phyloP scores from a whole-genome alignment of 768 basidiomycete species.

The Epithele typhae region DNA sequence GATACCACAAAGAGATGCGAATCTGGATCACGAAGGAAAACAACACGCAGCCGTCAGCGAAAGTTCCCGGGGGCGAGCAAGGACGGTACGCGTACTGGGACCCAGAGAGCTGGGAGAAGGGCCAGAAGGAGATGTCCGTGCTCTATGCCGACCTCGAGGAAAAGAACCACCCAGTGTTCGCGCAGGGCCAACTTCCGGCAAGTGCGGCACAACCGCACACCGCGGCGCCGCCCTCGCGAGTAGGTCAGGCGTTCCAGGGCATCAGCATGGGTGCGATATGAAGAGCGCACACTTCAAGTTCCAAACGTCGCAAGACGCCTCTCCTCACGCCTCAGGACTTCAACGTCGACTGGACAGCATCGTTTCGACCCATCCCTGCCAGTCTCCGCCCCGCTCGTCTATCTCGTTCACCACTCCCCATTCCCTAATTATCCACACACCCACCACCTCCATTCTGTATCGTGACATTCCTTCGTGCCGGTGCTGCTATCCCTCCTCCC shows the following conservation, averaged over 20 bases:
- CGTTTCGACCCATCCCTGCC: background rate
- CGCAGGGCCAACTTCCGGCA: conserved; percentile 31
- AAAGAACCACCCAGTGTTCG: conserved; percentile 62
- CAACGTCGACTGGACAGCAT: conserved; percentile 7
- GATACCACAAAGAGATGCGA: conserved; percentile 90
- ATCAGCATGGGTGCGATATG: conserved; percentile 50
- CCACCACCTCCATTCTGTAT: background rate
- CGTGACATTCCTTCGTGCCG: conserved; percentile 1
- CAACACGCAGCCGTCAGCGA: conserved; percentile 69
- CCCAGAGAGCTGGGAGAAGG: conserved; percentile 72
- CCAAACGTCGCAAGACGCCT: conserved; percentile 16
- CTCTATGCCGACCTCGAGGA: conserved; percentile 73
- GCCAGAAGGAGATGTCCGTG: conserved; percentile 74
- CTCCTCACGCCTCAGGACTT: conserved; percentile 3
- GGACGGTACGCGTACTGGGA: conserved; percentile 92
- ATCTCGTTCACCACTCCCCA: background rate
- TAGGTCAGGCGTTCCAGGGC: conserved; percentile 37
- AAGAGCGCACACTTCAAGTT: conserved; percentile 11
- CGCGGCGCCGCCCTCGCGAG: conserved; percentile 17
- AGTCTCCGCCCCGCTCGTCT: background rate
- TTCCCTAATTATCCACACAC: too few relatives aligned
- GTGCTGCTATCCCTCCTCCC: conserved; percentile 7
- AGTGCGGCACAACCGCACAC: conserved; percentile 29
- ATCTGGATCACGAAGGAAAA: conserved; percentile 87
- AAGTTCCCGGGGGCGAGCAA: conserved; percentile 77